A percentile compares a stretch with the other conserved stretches of the same genome.
Conservation (phyloP, 345 rosid species). For the Eutrema yunnanense region DNA sequence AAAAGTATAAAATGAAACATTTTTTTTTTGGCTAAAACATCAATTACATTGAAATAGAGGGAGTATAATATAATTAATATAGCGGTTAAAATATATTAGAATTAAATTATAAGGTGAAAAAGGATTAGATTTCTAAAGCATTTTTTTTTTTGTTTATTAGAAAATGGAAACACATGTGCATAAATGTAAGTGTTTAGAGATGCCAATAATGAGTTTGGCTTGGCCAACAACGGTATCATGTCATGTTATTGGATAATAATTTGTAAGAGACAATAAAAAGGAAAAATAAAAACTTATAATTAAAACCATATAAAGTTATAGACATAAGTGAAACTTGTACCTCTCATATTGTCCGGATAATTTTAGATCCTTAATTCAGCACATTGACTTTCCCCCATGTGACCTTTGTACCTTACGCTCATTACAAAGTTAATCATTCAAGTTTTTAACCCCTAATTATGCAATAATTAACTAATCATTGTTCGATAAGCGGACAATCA, state of each 20-base stretch:
- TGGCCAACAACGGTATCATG: constrained; percentile 26
- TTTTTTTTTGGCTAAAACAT: too few relatives aligned
- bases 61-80: neutral
- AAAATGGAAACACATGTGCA: constrained; percentile 18
- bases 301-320: constrained; percentile 1
- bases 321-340: constrained; percentile 27
- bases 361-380: neutral
- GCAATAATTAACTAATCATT: constrained; percentile 23
- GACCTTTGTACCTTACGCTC: constrained; percentile 9
- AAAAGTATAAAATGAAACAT: too few relatives aligned
- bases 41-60: too few relatives aligned
- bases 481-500: neutral
- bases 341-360: constrained; percentile 18
- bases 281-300: neutral
- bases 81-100: neutral
- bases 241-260: constrained; percentile 29
- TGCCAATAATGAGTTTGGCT: constrained; percentile 20
- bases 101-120: neutral
- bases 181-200: constrained; percentile 4
- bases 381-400: constrained; percentile 30
- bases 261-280: neutral
- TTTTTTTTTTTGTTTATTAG: neutral
- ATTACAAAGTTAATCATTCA: constrained; percentile 7
- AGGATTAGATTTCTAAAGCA: neutral
- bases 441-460: constrained; percentile 4